Evolutionary conservation across 129 eudicot species (phyloP).

Genomic region (Oenanthe sinensis): DNA sequence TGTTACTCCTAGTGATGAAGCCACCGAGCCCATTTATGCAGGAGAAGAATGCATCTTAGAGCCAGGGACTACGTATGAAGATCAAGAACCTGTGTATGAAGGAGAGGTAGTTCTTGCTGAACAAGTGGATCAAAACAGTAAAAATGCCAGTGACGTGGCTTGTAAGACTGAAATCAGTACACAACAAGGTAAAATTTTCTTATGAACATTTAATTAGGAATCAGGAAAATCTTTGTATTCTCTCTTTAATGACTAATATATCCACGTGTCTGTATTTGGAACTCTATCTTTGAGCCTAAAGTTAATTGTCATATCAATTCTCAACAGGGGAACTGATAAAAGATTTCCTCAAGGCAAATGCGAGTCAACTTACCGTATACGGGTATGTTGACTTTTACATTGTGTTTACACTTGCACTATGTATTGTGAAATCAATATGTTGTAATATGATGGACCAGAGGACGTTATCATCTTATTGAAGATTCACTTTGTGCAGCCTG

Average conservation of each 20-base stretch:
- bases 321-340: constrained; percentile 60
- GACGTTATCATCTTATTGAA: constrained; percentile 11
- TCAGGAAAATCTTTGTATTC: not conserved
- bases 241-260: not conserved
- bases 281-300: constrained; percentile 1
- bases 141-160: constrained; percentile 21
- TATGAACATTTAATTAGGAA: not conserved
- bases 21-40: constrained; percentile 85
- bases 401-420: constrained; percentile 1
- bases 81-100: constrained; percentile 83
- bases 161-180: constrained; percentile 41
- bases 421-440: not conserved
- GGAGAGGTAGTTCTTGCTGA: constrained; percentile 82
- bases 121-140: constrained; percentile 40
- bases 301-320: constrained; percentile 19
- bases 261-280: constrained; percentile 8
- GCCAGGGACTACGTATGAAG: constrained; percentile 36
- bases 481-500: constrained; percentile 40
- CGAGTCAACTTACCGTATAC: constrained; percentile 72
- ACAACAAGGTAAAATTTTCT: constrained; percentile 45
- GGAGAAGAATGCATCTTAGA: constrained; percentile 84
- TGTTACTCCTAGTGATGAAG: constrained; percentile 43
- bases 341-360: constrained; percentile 63
- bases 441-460: constrained; percentile 1
- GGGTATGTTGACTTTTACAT: constrained; percentile 41